These are phyloP conservation scores for Exophiala spinifera DNA, from an alignment of 2,329 filamentous ascomycete species.

Conservation along the genomic window DNA sequence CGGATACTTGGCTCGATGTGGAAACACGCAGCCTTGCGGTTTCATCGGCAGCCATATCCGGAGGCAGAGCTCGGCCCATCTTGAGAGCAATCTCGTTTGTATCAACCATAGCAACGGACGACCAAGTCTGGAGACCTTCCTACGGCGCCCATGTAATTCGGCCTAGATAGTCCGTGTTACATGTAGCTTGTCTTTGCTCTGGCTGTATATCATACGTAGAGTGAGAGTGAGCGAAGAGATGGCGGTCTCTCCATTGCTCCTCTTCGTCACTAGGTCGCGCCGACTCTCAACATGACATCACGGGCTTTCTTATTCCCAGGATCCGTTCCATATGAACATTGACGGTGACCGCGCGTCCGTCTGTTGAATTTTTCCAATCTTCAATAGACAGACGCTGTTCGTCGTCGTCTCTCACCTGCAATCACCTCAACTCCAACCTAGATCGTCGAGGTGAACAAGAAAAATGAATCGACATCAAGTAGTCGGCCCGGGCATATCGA, in stretches of 20 bases:
- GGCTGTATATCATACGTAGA: too few species aligned
- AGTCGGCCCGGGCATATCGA: constrained; percentile 13
- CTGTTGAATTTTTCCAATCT: neutral
- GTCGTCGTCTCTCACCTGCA: neutral
- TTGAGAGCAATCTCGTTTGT: too few species aligned
- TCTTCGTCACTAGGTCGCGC: neutral
- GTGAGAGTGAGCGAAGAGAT: too few species aligned
- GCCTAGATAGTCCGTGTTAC: too few species aligned
- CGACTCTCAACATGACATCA: constrained; percentile 7
- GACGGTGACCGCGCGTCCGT: too few species aligned
- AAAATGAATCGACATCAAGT: neutral
- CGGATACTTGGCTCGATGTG: neutral
- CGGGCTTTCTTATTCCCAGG: neutral
- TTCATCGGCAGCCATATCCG: neutral
- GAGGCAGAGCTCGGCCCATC: neutral
- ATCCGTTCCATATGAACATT: neutral
- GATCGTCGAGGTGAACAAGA: too few species aligned
- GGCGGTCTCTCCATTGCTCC: too few species aligned
- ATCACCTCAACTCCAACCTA: too few species aligned
- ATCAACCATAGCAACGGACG: neutral
- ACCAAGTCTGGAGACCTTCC: too few species aligned
- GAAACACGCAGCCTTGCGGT: neutral
- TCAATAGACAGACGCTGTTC: neutral
- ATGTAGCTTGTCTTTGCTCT: too few species aligned
- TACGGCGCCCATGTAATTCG: too few species aligned